phyloP scores from a whole-genome alignment of 2,329 filamentous ascomycete genomes.

The Colletotrichum simmondsii region DNA sequence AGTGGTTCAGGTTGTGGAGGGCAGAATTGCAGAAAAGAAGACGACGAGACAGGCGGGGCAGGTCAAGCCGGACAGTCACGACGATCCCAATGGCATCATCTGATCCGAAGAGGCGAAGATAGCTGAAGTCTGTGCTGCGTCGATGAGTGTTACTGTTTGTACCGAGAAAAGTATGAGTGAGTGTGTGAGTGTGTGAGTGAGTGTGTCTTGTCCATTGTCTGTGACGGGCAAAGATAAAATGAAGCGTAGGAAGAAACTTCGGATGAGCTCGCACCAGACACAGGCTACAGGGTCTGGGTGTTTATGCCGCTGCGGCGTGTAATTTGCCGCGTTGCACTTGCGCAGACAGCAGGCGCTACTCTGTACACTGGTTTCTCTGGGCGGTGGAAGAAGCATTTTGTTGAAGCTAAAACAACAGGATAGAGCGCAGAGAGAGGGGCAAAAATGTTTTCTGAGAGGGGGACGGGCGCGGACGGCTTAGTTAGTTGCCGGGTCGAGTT shows the following conservation, averaged over 20 bases:
- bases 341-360: background rate
- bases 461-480: background rate
- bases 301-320: constrained; percentile 7
- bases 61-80: constrained; percentile 5
- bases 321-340: constrained; percentile 16
- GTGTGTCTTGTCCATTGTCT: background rate
- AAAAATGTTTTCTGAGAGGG: background rate
- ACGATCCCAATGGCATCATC: constrained; percentile 22
- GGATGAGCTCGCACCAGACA: background rate
- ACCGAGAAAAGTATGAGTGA: background rate
- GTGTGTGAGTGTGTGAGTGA: background rate
- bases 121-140: constrained; percentile 19
- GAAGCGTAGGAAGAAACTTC: background rate
- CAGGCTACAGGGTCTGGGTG: background rate
- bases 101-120: constrained; percentile 11
- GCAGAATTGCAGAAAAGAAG: background rate
- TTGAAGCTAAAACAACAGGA: background rate
- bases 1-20: background rate
- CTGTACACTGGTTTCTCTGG: background rate
- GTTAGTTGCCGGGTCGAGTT: constrained; percentile 14
- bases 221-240: background rate
- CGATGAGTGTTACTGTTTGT: background rate
- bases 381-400: background rate
- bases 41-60: background rate
- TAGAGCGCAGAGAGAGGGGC: background rate